Evolutionary conservation across 768 basidiomycete genomes (phyloP).

Genomic region (Flagelloscypha sp.): DNA sequence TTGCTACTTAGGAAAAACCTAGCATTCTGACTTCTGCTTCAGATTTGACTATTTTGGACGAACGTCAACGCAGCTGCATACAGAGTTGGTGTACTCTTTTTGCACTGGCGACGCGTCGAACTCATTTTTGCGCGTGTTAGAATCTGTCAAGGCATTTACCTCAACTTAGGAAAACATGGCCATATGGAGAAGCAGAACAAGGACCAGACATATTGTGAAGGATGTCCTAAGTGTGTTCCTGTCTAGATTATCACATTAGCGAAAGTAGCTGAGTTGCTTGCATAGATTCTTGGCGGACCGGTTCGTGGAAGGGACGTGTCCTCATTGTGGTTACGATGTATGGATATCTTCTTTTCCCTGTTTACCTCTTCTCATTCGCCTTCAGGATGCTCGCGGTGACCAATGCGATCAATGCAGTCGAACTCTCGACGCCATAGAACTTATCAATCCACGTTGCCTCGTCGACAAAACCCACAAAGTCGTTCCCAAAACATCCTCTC

Average conservation of each 20-base stretch:
- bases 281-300: conserved; percentile 89
- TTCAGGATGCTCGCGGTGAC: conserved; percentile 90
- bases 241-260: not conserved
- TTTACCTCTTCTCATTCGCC: not conserved
- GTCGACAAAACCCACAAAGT: conserved; percentile 75
- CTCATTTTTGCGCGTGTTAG: conserved; percentile 28
- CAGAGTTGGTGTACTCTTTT: conserved; percentile 48
- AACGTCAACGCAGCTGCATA: conserved; percentile 84
- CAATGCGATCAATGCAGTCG: conserved; percentile 93
- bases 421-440: conserved; percentile 88
- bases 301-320: conserved; percentile 97
- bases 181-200: conserved; percentile 76
- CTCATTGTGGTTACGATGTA: conserved; percentile 83
- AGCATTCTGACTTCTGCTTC: conserved; percentile 5
- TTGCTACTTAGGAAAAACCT: not conserved
- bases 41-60: conserved; percentile 96
- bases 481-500: conserved; percentile 67
- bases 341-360: conserved; percentile 12
- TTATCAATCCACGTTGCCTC: conserved; percentile 92
- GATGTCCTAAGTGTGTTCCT: conserved; percentile 63
- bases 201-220: conserved; percentile 93
- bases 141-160: conserved; percentile 85
- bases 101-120: not conserved
- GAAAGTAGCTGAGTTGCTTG: conserved; percentile 8
- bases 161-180: conserved; percentile 71